A percentile compares a stretch with the other conserved stretches of the same genome.
Evolutionary conservation across 1,284 basidiomycete genomes (phyloP).

Genomic region (Stygiomarasmius scandens): DNA sequence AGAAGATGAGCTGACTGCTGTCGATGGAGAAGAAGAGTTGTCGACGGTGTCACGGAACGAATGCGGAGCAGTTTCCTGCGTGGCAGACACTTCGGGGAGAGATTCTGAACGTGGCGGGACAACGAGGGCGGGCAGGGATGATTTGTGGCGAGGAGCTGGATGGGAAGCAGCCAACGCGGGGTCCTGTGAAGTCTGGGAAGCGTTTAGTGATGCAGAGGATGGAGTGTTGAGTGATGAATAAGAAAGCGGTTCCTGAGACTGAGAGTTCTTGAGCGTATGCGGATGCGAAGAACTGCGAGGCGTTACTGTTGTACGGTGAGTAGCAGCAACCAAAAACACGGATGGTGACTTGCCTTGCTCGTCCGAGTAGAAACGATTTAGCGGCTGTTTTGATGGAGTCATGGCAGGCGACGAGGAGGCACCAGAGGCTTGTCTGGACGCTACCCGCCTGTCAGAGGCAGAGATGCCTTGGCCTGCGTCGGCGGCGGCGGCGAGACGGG

Average conservation of each 20-base stretch:
- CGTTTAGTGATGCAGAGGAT: conserved; percentile 8
- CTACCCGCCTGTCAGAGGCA: not conserved
- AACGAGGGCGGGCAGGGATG: conserved; percentile 41
- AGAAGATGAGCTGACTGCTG: not conserved
- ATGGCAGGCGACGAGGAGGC: not conserved
- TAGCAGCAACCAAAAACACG: not conserved
- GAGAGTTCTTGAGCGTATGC: conserved; percentile 35
- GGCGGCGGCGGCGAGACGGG: conserved; percentile 48
- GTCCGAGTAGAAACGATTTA: conserved; percentile 51
- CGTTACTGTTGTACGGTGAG: conserved; percentile 24
- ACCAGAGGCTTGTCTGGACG: not conserved
- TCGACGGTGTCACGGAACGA: conserved; percentile 13
- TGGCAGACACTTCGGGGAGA: conserved; percentile 33
- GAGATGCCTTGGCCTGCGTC: conserved; percentile 5
- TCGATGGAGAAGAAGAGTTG: not conserved
- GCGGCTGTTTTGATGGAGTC: conserved; percentile 32
- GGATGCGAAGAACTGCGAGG: conserved; percentile 28
- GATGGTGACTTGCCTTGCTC: conserved; percentile 50
- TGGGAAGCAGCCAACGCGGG: conserved; percentile 18
- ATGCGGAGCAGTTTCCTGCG: conserved; percentile 26
- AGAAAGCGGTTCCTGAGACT: conserved; percentile 42
- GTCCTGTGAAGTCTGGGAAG: conserved; percentile 30
- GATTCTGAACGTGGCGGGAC: conserved; percentile 46
- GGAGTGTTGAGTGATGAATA: conserved; percentile 26
- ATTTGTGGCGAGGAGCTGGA: conserved; percentile 29